Evolutionary conservation across 2,329 filamentous ascomycete species (phyloP), one percentile per base, ranked within the genome.

Genomic region (Aspergillus fischeri): DNA sequence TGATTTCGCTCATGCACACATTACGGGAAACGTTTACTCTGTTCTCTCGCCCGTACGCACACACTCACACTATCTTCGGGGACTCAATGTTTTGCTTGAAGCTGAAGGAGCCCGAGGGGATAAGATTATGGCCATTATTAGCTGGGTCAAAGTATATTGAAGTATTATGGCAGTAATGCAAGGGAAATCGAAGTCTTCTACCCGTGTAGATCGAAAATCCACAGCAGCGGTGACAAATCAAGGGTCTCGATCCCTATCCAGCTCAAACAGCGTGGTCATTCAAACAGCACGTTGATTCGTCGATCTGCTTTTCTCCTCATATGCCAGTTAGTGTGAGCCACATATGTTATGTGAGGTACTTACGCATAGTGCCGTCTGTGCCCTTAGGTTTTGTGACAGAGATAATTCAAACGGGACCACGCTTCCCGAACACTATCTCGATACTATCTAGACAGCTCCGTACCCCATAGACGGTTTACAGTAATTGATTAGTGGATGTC

Each of bases 221-320:
- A 66, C 53, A 55, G 60, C 50, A 47, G 58, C 56, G 69, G 70
- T 71, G 69, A 73, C 71, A 72, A 74, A 73, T 73, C 69, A 73
- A 65, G 63, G 59, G 57, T 60, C 57, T 54, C 55, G 62, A 68
- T 68, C 62, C 55, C 57, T 61, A 56, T 55, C 51, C 49, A 27
- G 45, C 49, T 55, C 51, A 41, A 32, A 41, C 51, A 14, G 52
- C 49, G 54, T 52, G 54, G n/a, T 35, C 49, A 60, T 60, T 64
- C 61, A 49, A 57, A 67, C 25, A 38, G n/a, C 44, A 51, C 49
- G 50, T 56, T 70, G 60, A 71, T 71, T 73, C 65, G 71, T 56
- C 41, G 61, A 72, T 73, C 70, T 60, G 17, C 35, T 52, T 52
- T 49, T 44, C 59, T 60, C 48, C 55, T 61, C 52, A 52, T 47